phyloP scores from a whole-genome alignment of 768 basidiomycete species.

The Pleurotus citrinopileatus region DNA sequence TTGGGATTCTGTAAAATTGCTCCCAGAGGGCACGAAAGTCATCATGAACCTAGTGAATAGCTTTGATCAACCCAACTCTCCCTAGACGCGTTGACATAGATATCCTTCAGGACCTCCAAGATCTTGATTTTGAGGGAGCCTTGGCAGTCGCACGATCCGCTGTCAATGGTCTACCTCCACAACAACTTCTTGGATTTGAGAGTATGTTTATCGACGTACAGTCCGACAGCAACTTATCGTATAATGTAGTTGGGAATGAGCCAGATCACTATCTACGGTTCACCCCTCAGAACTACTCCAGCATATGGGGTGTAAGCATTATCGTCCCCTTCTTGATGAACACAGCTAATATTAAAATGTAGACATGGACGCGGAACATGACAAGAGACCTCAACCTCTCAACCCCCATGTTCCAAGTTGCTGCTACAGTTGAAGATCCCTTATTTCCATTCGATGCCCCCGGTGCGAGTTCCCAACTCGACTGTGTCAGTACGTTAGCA shows the following conservation, averaged over 20 bases:
- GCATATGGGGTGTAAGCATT: conserved; percentile 39
- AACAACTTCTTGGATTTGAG: conserved; percentile 41
- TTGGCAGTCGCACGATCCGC: conserved; percentile 42
- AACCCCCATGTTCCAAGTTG: conserved; percentile 45
- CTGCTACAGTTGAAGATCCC: conserved; percentile 48
- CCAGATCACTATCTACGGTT: conserved; percentile 48
- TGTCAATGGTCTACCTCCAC: conserved; percentile 29
- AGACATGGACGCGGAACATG: conserved; percentile 52
- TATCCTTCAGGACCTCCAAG: conserved; percentile 38
- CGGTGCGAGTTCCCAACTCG: conserved; percentile 39
- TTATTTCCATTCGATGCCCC: conserved; percentile 47
- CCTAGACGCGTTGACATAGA: background rate
- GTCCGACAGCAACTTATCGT: background rate
- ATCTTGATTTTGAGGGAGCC: conserved; percentile 39
- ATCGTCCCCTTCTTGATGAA: background rate
- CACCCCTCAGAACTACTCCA: conserved; percentile 41
- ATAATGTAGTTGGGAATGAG: conserved; percentile 46
- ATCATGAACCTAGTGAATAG: conserved; percentile 43
- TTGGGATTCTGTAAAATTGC: conserved; percentile 43
- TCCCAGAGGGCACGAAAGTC: conserved; percentile 46
- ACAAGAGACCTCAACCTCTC: conserved; percentile 34
- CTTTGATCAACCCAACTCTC: background rate
- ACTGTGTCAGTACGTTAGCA: conserved; percentile 47
- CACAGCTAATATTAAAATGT: background rate
- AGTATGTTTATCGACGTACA: conserved; percentile 28